A percentile compares a stretch with the other conserved stretches of the same genome.
These are phyloP conservation scores for Candida xyloterini DNA, from an alignment of 805 yeast species.

Conservation along the genomic window DNA sequence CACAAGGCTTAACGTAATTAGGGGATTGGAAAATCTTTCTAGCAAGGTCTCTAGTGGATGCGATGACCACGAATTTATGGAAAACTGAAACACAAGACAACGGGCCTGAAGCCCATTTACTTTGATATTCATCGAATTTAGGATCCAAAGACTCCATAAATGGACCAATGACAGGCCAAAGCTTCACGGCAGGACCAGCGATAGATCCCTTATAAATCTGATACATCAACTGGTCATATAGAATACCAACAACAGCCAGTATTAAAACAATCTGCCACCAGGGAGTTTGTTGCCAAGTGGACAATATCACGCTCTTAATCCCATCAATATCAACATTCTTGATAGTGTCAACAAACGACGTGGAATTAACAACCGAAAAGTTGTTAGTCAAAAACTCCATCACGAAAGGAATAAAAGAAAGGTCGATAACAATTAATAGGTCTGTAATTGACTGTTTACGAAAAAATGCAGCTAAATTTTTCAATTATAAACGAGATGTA, in stretches of 20 bases:
- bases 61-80: slow-evolving; percentile 96
- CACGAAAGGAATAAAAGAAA: slow-evolving; percentile 1
- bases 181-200: slow-evolving; percentile 84
- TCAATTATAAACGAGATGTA: slow-evolving; percentile 9
- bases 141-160: slow-evolving; percentile 93
- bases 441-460: slow-evolving; percentile 7
- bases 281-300: slow-evolving; percentile 32
- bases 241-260: slow-evolving; percentile 44
- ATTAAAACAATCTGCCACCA: slow-evolving; percentile 56
- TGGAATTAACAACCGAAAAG: slow-evolving; percentile 7
- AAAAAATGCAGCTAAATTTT: slow-evolving; percentile 9
- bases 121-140: slow-evolving; percentile 87
- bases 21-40: slow-evolving; percentile 86
- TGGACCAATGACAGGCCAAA: slow-evolving; percentile 97
- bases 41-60: slow-evolving; percentile 81
- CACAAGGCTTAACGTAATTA: slow-evolving; percentile 91
- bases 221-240: slow-evolving; percentile 77
- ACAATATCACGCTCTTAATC: slow-evolving; percentile 3
- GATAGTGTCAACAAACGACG: slow-evolving; percentile 7
- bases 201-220: slow-evolving; percentile 78
- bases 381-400: slow-evolving; percentile 22
- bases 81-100: slow-evolving; percentile 95
- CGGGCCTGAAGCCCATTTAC: slow-evolving; percentile 94
- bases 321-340: slow-evolving; percentile 7
- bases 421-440: neutral